Conservation (phyloP, 208 protist genomes). For the Crithidia mellificae region DNA sequence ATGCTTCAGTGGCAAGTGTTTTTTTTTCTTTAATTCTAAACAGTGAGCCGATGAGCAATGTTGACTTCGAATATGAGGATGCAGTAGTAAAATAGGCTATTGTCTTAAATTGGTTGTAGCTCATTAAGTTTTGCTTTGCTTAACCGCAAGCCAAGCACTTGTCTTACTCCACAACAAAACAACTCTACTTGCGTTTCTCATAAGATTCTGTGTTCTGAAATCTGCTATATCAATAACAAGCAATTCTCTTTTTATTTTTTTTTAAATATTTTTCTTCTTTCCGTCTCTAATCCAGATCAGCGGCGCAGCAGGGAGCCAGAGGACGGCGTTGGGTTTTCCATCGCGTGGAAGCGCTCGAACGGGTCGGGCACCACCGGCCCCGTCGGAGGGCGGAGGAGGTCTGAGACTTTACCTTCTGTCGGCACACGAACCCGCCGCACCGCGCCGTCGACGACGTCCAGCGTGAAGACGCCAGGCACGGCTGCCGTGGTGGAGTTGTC, state of each 20-base stretch:
- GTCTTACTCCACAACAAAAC: no score
- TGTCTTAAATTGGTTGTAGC: no score
- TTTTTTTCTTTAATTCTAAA: no score
- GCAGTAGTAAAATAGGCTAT: no score
- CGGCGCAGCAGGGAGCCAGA: conserved; percentile 53
- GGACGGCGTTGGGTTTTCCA: conserved; percentile 78
- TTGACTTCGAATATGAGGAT: no score
- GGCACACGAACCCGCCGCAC: conserved; percentile 33
- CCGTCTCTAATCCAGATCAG: background rate
- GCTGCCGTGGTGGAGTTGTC: conserved; percentile 13
- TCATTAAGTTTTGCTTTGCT: no score
- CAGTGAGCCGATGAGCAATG: no score
- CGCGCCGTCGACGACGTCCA: conserved; percentile 65
- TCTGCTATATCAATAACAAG: no score
- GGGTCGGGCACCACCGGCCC: conserved; percentile 74
- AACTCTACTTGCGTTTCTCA: no score
- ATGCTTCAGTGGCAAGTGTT: no score
- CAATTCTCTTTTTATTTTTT: background rate
- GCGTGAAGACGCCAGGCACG: conserved; percentile 52
- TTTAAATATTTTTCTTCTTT: conserved; percentile 11
- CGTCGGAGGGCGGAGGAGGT: conserved; percentile 56
- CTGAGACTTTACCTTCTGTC: conserved; percentile 37
- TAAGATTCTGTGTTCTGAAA: no score
- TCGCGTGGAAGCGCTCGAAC: conserved; percentile 83
- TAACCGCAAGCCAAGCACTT: no score